phyloP scores from a whole-genome alignment of 768 basidiomycete genomes.

The Lentinula raphanica region DNA sequence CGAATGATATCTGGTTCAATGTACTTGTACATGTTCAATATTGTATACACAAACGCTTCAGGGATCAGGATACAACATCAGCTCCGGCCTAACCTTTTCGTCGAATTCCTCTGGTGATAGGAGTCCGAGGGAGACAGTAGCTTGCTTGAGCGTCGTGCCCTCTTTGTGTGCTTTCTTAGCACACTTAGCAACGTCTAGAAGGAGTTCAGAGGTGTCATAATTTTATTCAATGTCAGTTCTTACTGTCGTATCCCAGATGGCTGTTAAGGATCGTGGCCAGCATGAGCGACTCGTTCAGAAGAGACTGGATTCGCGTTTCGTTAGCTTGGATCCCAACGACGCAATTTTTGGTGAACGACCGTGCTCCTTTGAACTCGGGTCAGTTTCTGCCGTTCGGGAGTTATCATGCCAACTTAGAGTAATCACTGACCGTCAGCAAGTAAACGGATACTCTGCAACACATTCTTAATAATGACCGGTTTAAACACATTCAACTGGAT shows the following conservation, averaged over 20 bases:
- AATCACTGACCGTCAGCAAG: constrained; percentile 73
- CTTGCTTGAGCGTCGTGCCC: constrained; percentile 93
- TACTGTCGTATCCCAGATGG: constrained; percentile 95
- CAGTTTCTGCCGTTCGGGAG: background rate
- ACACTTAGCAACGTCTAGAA: constrained; percentile 89
- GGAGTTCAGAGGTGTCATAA: background rate
- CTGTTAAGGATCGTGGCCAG: constrained; percentile 96
- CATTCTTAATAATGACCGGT: constrained; percentile 97
- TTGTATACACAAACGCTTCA: background rate
- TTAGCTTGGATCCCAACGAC: constrained; percentile 95
- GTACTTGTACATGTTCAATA: background rate
- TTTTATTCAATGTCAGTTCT: no score
- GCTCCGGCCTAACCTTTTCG: constrained; percentile 83
- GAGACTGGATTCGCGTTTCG: constrained; percentile 82
- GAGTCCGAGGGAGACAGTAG: constrained; percentile 83
- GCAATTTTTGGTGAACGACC: constrained; percentile 96
- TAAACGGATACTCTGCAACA: constrained; percentile 91
- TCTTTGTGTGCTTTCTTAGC: constrained; percentile 99
- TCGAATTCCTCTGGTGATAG: constrained; percentile 91
- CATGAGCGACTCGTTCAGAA: constrained; percentile 96
- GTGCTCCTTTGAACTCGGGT: constrained; percentile 50
- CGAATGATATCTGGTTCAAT: no score
- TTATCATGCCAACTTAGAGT: background rate
- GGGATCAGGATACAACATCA: constrained; percentile 71
- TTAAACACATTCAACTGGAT: constrained; percentile 95